Conservation (phyloP, 2,329 filamentous ascomycete genomes). For the Alternaria sp. region DNA sequence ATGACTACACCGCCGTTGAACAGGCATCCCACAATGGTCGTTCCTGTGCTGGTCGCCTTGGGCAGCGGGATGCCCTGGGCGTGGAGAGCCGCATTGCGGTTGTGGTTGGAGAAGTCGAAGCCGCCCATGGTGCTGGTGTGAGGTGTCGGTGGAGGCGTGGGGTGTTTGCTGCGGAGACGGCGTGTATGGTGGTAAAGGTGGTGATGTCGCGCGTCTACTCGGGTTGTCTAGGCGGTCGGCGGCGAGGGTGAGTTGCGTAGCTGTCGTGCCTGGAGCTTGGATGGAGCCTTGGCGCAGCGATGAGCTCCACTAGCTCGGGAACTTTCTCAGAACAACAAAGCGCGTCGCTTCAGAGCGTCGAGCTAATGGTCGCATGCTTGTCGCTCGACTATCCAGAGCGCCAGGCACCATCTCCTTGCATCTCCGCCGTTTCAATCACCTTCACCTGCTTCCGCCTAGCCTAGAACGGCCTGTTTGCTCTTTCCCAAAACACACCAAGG, state of each 20-base stretch:
- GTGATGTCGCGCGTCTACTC: not conserved
- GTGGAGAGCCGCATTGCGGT: slow-evolving; percentile 96
- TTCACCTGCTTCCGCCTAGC: slow-evolving; percentile 16
- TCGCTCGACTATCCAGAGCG: slow-evolving; percentile 26
- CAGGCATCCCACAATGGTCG: slow-evolving; percentile 97
- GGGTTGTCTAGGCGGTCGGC: not conserved
- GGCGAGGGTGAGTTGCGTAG: slow-evolving; percentile 27
- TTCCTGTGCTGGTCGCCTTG: slow-evolving; percentile 98
- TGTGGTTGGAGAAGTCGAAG: slow-evolving; percentile 95
- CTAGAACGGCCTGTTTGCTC: slow-evolving; percentile 12
- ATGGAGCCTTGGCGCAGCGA: slow-evolving; percentile 15
- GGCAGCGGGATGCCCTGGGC: slow-evolving; percentile 92
- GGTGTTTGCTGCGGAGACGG: not conserved
- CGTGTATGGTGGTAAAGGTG: not conserved
- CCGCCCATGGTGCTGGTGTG: slow-evolving; percentile 70
- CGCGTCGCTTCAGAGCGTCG: slow-evolving; percentile 8
- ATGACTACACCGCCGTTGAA: slow-evolving; percentile 98
- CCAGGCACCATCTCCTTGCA: slow-evolving; percentile 19
- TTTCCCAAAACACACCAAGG: slow-evolving; percentile 10
- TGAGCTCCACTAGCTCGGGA: slow-evolving; percentile 10
- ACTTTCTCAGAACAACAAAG: slow-evolving; percentile 26
- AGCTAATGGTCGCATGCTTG: slow-evolving; percentile 25
- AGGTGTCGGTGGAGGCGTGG: not conserved
- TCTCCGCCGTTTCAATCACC: slow-evolving; percentile 27
- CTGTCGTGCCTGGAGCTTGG: slow-evolving; percentile 35